These are phyloP conservation scores for Bruguiera sexangula DNA, from an alignment of 345 rosid species.

Conservation along the genomic window DNA sequence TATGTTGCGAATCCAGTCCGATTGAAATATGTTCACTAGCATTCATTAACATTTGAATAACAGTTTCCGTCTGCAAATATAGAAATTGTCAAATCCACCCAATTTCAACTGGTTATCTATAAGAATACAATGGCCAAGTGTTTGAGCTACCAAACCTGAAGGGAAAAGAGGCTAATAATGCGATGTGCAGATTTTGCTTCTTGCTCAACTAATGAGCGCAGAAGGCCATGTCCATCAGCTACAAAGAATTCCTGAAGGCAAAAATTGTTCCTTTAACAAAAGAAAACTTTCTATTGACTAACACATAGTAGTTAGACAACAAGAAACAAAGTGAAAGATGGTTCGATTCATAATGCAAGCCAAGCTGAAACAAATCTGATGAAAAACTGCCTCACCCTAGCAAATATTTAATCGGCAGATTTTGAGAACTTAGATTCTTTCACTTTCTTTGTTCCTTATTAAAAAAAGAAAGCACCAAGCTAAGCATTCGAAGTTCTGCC, in stretches of 20 bases:
- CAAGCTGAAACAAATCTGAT: neutral
- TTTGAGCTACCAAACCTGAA: conserved; percentile 51
- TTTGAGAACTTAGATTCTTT: too few species aligned
- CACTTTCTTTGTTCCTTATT: too few species aligned
- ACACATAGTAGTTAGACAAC: neutral
- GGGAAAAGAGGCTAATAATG: conserved; percentile 66
- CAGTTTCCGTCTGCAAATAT: conserved; percentile 59
- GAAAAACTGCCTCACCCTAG: neutral
- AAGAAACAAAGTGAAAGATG: conserved; percentile 3
- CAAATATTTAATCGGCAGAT: neutral
- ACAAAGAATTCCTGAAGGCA: conserved; percentile 79
- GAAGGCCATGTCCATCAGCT: conserved; percentile 94
- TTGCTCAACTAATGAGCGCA: conserved; percentile 76
- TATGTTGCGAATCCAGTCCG: conserved; percentile 52
- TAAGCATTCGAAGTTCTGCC: too few species aligned
- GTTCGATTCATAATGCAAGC: neutral
- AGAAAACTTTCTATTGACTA: too few species aligned
- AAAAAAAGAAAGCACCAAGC: too few species aligned
- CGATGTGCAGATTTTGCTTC: conserved; percentile 73
- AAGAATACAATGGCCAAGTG: neutral
- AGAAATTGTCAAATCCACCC: conserved; percentile 14
- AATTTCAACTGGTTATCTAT: neutral
- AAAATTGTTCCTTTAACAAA: conserved; percentile 13
- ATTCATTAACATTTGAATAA: conserved; percentile 76
- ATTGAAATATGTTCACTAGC: conserved; percentile 73